Percentiles rank a stretch among this genome's conserved stretches.
Conservation (phyloP, 768 basidiomycete species). For the Cystofilobasidium capitatum region DNA sequence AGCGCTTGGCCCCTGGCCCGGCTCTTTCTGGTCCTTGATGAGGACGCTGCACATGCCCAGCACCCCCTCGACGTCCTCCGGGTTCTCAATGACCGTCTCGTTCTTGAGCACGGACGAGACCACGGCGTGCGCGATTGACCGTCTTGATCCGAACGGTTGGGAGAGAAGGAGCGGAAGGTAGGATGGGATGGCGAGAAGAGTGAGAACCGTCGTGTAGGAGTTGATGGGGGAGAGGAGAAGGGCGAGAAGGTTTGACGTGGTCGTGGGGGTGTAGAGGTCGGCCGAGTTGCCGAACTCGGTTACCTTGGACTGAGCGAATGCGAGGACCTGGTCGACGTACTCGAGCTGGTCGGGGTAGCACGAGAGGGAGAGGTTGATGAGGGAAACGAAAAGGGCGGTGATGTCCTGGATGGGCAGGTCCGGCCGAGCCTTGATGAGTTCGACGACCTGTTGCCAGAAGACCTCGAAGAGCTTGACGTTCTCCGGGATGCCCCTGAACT, state of each 20-base stretch:
- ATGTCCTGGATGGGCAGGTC: conserved; percentile 96
- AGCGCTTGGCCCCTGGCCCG: conserved; percentile 50
- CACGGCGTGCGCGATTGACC: conserved; percentile 87
- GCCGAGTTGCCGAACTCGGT: conserved; percentile 67
- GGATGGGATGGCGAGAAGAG: conserved; percentile 86
- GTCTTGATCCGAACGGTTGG: conserved; percentile 81
- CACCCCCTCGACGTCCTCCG: conserved; percentile 88
- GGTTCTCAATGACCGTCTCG: conserved; percentile 85
- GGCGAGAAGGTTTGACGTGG: conserved; percentile 78
- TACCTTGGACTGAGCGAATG: conserved; percentile 76
- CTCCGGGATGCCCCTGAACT: conserved; percentile 91
- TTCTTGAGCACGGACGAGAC: conserved; percentile 92
- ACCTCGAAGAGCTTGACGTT: conserved; percentile 94
- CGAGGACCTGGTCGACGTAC: conserved; percentile 91
- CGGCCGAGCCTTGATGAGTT: conserved; percentile 95
- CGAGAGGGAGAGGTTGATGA: conserved; percentile 87
- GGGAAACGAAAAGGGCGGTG: conserved; percentile 86
- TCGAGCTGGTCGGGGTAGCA: conserved; percentile 96
- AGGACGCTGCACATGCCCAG: conserved; percentile 85
- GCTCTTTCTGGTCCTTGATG: conserved; percentile 58
- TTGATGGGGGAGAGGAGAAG: conserved; percentile 90
- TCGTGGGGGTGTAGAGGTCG: conserved; percentile 78
- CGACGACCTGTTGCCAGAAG: conserved; percentile 97
- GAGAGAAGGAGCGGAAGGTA: conserved; percentile 72
- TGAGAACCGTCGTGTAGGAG: conserved; percentile 90